A percentile compares a stretch with the other conserved stretches of the same genome.
Conservation (phyloP, 2,329 filamentous ascomycete genomes). For the Diplodia seriata region DNA sequence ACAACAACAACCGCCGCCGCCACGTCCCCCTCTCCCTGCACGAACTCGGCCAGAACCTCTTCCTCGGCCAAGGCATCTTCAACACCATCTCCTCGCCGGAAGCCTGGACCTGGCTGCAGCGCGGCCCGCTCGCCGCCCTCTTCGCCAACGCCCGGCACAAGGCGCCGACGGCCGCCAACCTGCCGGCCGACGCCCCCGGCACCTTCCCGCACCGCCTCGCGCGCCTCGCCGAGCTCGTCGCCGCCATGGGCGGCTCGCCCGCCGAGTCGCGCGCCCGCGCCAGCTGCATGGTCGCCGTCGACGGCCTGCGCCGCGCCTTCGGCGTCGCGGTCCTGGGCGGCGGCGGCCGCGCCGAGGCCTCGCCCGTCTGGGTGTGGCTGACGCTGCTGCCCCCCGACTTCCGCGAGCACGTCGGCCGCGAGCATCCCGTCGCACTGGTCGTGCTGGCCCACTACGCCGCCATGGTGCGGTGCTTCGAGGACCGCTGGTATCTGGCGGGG, state of each 20-base stretch:
- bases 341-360: not conserved
- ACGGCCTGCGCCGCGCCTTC: conserved; percentile 10
- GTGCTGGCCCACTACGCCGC: conserved; percentile 10
- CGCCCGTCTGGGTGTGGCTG: not conserved
- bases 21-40: not conserved
- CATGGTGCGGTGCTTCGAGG: not conserved
- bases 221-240: not conserved
- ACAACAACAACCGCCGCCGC: too few species aligned
- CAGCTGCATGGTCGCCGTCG: not conserved
- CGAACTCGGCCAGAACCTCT: conserved; percentile 10
- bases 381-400: conserved; percentile 7
- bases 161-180: too few species aligned
- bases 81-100: not conserved
- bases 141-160: not conserved
- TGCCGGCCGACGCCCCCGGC: not conserved
- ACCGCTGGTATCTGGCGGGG: conserved; percentile 5
- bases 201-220: not conserved
- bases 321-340: not conserved
- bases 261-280: not conserved
- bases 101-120: not conserved
- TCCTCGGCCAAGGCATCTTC: conserved; percentile 24
- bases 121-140: not conserved
- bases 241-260: not conserved
- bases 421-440: not conserved
- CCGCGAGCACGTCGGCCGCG: not conserved